These are phyloP conservation scores for Cercis canadensis DNA, from an alignment of 306 rosid species.

Conservation along the genomic window DNA sequence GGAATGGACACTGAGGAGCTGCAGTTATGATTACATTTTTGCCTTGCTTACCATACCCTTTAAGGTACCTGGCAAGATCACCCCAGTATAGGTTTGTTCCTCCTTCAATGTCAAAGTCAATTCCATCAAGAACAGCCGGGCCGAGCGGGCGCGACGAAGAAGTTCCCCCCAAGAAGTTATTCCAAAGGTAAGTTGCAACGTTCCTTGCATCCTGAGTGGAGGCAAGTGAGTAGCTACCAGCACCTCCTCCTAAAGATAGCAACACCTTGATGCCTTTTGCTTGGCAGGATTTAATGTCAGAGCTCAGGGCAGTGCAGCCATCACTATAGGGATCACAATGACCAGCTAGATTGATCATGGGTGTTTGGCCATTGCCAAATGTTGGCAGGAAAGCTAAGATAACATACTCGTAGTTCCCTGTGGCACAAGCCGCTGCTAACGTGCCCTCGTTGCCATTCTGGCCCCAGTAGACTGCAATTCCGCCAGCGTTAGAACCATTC, in stretches of 20 bases:
- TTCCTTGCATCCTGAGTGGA: slow-evolving; percentile 38
- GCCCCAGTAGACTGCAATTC: slow-evolving; percentile 51
- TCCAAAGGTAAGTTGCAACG: slow-evolving; percentile 52
- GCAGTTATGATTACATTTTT: slow-evolving; percentile 40
- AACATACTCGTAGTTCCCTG: slow-evolving; percentile 45
- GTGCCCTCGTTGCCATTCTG: slow-evolving; percentile 52
- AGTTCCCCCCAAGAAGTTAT: slow-evolving; percentile 53
- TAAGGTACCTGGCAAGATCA: slow-evolving; percentile 35
- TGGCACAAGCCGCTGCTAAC: slow-evolving; percentile 38
- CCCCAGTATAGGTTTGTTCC: slow-evolving; percentile 38
- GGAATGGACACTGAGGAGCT: slow-evolving; percentile 54
- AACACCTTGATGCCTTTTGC: slow-evolving; percentile 51
- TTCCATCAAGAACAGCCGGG: slow-evolving; percentile 47
- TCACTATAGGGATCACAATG: slow-evolving; percentile 44
- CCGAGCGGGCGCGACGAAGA: slow-evolving; percentile 53
- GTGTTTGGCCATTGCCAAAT: slow-evolving; percentile 39
- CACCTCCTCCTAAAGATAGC: slow-evolving; percentile 52
- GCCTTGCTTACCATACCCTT: slow-evolving; percentile 9
- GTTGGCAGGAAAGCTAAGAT: slow-evolving; percentile 38
- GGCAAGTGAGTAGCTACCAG: slow-evolving; percentile 43
- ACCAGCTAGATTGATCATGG: slow-evolving; percentile 44
- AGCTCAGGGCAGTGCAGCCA: slow-evolving; percentile 42
- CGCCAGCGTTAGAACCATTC: slow-evolving; percentile 31
- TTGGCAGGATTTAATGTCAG: slow-evolving; percentile 51
- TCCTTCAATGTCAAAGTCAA: slow-evolving; percentile 37